phyloP scores from a whole-genome alignment of 305 asterid genomes.

The Solanum hybrid region DNA sequence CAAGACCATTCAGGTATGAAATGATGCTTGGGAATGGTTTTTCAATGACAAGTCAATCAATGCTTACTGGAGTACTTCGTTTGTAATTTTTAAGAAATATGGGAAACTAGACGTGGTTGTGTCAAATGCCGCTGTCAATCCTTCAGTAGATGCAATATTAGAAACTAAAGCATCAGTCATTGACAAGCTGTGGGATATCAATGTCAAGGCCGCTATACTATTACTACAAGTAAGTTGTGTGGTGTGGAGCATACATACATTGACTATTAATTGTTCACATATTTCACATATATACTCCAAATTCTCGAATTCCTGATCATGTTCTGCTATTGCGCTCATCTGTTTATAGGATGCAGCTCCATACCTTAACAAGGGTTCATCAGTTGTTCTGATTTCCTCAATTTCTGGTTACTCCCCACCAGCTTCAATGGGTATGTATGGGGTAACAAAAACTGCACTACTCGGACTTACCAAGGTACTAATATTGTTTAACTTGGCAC shows the following conservation, averaged over 20 bases:
- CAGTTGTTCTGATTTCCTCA: conserved; percentile 62
- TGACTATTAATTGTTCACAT: neutral
- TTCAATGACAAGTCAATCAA: neutral
- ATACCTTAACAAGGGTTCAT: conserved; percentile 61
- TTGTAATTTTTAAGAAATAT: conserved; percentile 47
- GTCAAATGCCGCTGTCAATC: conserved; percentile 92
- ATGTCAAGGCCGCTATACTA: conserved; percentile 70
- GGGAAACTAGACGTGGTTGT: conserved; percentile 74
- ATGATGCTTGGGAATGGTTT: neutral
- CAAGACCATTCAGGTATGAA: conserved; percentile 51
- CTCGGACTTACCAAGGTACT: conserved; percentile 82
- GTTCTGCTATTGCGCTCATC: neutral
- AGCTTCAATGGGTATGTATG: conserved; percentile 67
- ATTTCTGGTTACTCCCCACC: conserved; percentile 54
- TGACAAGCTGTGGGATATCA: conserved; percentile 93
- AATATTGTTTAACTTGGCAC: neutral
- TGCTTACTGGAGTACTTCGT: neutral
- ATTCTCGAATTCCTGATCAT: neutral
- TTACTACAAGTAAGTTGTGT: conserved; percentile 59
- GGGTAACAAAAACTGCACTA: conserved; percentile 85
- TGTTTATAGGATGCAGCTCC: conserved; percentile 69
- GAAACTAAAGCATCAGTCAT: conserved; percentile 68
- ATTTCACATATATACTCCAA: neutral
- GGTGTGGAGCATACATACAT: neutral
- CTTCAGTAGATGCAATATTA: conserved; percentile 52